Conservation (phyloP, 2,329 filamentous ascomycete genomes). For the Sphaerulina musiva region DNA sequence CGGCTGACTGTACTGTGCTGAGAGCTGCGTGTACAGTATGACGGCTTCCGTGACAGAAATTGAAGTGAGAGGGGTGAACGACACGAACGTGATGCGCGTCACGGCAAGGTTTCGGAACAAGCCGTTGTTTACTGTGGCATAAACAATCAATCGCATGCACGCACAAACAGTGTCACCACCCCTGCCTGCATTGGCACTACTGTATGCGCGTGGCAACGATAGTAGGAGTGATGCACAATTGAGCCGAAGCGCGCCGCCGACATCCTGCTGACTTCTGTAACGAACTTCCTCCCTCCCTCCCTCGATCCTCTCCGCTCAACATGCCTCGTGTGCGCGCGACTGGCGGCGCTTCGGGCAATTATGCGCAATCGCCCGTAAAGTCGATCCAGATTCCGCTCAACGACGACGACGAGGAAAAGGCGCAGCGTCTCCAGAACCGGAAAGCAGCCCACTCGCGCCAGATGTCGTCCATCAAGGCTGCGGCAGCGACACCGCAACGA, state of each 20-base stretch:
- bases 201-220: background rate
- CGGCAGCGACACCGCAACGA: slow-evolving; percentile 54
- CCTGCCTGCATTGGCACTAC: background rate
- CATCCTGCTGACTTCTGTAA: background rate
- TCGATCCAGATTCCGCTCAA: slow-evolving; percentile 77
- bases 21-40: no score
- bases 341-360: slow-evolving; percentile 45
- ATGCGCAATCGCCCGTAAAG: slow-evolving; percentile 49
- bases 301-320: background rate
- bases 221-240: background rate
- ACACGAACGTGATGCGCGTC: no score
- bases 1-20: no score
- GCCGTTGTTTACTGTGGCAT: background rate
- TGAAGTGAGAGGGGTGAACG: no score
- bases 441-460: slow-evolving; percentile 84
- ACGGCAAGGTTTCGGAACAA: no score
- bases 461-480: slow-evolving; percentile 79
- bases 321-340: slow-evolving; percentile 37
- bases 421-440: slow-evolving; percentile 75
- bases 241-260: background rate
- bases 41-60: no score
- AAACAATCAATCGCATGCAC: background rate
- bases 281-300: background rate
- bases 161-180: background rate
- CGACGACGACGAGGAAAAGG: slow-evolving; percentile 90